These are phyloP conservation scores for Phytophthora europaea DNA, from an alignment of 352 stramenopile genomes.

Conservation along the genomic window DNA sequence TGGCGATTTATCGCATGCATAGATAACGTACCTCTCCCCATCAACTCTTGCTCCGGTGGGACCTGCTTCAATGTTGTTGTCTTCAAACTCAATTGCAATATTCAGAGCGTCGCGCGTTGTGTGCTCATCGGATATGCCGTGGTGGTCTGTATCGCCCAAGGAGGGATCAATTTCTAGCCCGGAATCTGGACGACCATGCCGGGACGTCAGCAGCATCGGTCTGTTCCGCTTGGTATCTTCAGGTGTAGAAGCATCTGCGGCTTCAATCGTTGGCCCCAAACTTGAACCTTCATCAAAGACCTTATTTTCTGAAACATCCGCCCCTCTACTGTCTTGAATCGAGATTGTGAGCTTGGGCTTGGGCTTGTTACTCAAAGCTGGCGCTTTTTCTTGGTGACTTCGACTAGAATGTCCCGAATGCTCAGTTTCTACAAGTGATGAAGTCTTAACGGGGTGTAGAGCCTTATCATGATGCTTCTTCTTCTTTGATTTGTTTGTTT, in stretches of 20 bases:
- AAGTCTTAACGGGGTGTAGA: slow-evolving; percentile 4
- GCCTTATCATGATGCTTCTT: slow-evolving; percentile 23
- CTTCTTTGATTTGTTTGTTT: slow-evolving; percentile 37
- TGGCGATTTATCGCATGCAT: slow-evolving; percentile 1
- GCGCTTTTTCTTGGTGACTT: slow-evolving; percentile 9
- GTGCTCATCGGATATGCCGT: slow-evolving; percentile 25
- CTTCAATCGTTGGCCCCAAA: slow-evolving; percentile 25
- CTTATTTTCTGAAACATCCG: not conserved
- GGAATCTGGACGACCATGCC: not conserved
- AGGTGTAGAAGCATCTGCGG: slow-evolving; percentile 15
- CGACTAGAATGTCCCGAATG: not conserved
- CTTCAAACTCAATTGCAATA: slow-evolving; percentile 58
- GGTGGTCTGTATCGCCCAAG: slow-evolving; percentile 11
- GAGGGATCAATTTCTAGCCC: slow-evolving; percentile 20
- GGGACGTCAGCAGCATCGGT: not conserved
- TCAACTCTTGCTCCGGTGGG: not conserved
- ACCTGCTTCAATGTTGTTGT: slow-evolving; percentile 3
- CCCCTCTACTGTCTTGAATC: not conserved
- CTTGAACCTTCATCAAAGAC: slow-evolving; percentile 1
- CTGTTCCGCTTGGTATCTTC: slow-evolving; percentile 21
- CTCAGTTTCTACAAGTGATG: not conserved
- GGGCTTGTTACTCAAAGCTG: not conserved
- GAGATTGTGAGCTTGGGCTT: slow-evolving; percentile 2
- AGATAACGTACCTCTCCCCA: slow-evolving; percentile 22
- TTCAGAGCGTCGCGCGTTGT: slow-evolving; percentile 24